Evolutionary conservation across 257 asterid genomes (phyloP), one percentile per base, ranked within the genome.

Genomic region (Leonotis leonurus): DNA sequence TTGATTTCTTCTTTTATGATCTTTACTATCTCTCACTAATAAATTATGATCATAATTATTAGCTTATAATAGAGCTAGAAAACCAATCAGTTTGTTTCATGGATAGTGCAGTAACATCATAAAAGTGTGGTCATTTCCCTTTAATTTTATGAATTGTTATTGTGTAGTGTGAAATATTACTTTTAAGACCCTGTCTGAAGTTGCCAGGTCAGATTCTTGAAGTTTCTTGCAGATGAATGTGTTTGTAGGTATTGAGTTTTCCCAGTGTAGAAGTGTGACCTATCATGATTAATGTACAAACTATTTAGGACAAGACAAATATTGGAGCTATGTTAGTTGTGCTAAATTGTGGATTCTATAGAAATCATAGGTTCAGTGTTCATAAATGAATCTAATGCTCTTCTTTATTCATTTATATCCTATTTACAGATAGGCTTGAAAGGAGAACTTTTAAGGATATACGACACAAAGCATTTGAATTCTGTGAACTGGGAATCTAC

Each of bases 381-480:
- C 52, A 13, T 36, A 43, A 22, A 25, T 54, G 46, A 21, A 33
- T 35, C 11, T 18, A 7, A 11, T 35, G 46, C 18, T 56, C 10
- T 30, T 12, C 32, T 54, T 10, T 35, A 27, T 10, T 33, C 26
- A 5, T 56, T 37, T 30, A 8, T 61, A 53, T 20, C 72, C 22
- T 69, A 26, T 29, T n/a, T 70, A 62, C 88, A 90, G 97, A 80
- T 78, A 69, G 97, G 97, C 45, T 21, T 85, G 70, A 78, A 70
- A 70, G 97, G 97, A 68, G 97, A 90, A 68, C 74, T 73, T 58
- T 60, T 80, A 43, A 79, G 69, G 74, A 69, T 90, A 65, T 84
- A 79, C 41, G 81, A 85, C 73, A 40, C 67, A 17, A 68, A 76
- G 48, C 66, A 73, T 58, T 65, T 72, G 45, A 83, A 67, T 54